A percentile compares a stretch with the other conserved stretches of the same genome.
Evolutionary conservation across 2,329 filamentous ascomycete genomes (phyloP).

Genomic region (Aspergillus pseudotamarii): DNA sequence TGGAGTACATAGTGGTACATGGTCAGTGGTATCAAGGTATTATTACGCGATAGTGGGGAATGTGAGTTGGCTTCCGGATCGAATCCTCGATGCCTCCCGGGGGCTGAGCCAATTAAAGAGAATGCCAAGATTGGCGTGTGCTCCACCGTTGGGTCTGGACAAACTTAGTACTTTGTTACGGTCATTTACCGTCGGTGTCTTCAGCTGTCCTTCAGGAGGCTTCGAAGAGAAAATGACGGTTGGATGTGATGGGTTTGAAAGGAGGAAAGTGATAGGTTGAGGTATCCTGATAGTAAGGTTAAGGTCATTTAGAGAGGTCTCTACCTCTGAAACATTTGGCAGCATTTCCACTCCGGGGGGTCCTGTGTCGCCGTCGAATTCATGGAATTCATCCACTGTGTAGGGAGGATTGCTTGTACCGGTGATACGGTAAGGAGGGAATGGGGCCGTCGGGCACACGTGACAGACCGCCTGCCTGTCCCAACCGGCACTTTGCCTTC

Average conservation of each 20-base stretch:
- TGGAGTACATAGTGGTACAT: slow-evolving; percentile 1
- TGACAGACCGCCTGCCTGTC: slow-evolving; percentile 34
- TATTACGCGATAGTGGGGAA: slow-evolving; percentile 18
- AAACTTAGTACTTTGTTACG: slow-evolving; percentile 14
- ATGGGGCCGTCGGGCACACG: slow-evolving; percentile 22
- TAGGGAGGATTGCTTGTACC: background rate
- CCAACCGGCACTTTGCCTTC: slow-evolving; percentile 38
- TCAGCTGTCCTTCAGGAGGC: background rate
- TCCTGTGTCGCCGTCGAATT: background rate
- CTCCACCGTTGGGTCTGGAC: slow-evolving; percentile 25
- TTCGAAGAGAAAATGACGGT: background rate
- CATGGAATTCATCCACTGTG: background rate
- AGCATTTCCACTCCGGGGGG: background rate
- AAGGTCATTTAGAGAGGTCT: background rate
- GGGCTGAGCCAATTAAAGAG: slow-evolving; percentile 20
- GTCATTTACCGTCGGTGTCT: background rate
- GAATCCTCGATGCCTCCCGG: slow-evolving; percentile 17
- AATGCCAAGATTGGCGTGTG: slow-evolving; percentile 18
- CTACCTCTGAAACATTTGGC: background rate
- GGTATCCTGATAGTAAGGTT: background rate
- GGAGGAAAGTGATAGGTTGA: no score
- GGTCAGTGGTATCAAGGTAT: slow-evolving; percentile 4
- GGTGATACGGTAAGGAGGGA: background rate
- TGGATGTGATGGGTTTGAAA: background rate
- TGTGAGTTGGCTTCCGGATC: slow-evolving; percentile 22